These are phyloP conservation scores for Eragrostis tef DNA, from an alignment of 202 grass and related monocot species.

Conservation along the genomic window DNA sequence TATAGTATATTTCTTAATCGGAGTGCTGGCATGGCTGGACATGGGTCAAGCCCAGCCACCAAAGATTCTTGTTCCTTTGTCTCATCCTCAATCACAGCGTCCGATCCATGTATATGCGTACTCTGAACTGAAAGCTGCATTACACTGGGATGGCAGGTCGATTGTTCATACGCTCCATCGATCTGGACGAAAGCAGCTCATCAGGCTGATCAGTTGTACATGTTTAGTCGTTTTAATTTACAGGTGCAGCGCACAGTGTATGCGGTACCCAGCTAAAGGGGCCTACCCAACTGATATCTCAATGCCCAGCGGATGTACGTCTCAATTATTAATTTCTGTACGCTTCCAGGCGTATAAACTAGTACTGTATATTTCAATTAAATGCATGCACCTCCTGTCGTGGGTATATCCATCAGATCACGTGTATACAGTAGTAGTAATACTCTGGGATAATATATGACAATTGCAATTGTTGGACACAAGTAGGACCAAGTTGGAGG, in stretches of 20 bases:
- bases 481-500: neutral
- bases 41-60: neutral
- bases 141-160: neutral
- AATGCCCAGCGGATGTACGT: neutral
- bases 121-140: conserved; percentile 42
- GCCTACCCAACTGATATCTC: neutral
- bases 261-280: neutral
- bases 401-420: neutral
- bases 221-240: neutral
- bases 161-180: neutral
- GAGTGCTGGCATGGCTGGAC: conserved; percentile 9
- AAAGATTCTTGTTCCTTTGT: conserved; percentile 47
- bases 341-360: neutral
- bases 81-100: conserved; percentile 18
- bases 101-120: neutral
- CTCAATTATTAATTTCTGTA: neutral
- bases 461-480: neutral
- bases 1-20: conserved; percentile 9
- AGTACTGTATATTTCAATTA: too few relatives aligned
- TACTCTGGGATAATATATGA: neutral
- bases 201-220: neutral
- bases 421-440: neutral
- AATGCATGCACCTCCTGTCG: neutral
- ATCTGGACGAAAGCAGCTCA: neutral
- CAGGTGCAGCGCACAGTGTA: neutral